Base-by-base conservation (phyloP, 2,329 filamentous ascomycete species). In the Penicillium italicum region DNA sequence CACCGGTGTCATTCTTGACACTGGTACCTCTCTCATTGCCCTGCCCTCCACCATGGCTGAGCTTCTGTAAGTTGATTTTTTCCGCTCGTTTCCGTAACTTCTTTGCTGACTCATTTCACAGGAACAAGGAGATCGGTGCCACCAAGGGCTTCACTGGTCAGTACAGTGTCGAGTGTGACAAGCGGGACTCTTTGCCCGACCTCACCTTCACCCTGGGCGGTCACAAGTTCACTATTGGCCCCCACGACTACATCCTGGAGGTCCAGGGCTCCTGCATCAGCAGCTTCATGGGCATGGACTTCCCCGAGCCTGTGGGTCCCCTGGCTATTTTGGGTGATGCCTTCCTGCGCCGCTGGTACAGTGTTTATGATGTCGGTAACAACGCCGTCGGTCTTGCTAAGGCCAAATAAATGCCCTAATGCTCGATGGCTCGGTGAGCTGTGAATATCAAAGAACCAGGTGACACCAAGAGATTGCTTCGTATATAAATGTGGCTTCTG, bases 111-210 rank as follows among this genome's bases (percentile, higher is more conserved):
- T 37, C 14, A n/a, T 38, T 34, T 31, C 14, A 53, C 49, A 82
- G 80, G 59, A 99, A 99, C 85, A 88, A 89, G 78, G 88, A 97
- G 81, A 97, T 99, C 62, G 94, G 94, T 62, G 94, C 94, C 65
- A 97, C 95, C 86, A 99, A 97, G 86, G 85, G 89, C 59, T 99
- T 87, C 81, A 96, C 93, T 75, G 94, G 94, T 69, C 94, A 99
- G 80, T 99, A 97, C 83, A 89, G 87, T 14, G 81, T 99, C 59
- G 94, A 97, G 64, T 99, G 94, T 77, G 79, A 81, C 63, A 91
- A 89, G 81, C 89, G 91, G 67, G 83, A 88, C 72, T 82, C 80
- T 61, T 87, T 99, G 49, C 92, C 94, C 63, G 92, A 97, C 70
- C 83, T 99, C 66, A 91, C 88, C 67, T 97, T 99, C 79, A 92